Base-by-base conservation (phyloP, 2,329 filamentous ascomycete species). In the Thelonectria rubi region DNA sequence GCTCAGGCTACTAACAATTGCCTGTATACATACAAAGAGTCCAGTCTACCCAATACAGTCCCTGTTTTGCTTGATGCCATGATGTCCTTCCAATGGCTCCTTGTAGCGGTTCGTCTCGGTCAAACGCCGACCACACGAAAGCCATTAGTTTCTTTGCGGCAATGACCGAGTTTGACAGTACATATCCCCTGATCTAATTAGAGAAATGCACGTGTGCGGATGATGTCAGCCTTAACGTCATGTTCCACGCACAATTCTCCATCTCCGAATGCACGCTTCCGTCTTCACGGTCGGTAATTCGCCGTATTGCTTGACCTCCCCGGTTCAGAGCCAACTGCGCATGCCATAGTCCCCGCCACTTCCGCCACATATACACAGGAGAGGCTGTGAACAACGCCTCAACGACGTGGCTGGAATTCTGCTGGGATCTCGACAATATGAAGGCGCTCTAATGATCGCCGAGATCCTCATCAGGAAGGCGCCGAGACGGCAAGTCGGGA, bases 291-390 rank as follows among this genome's bases (percentile, higher is more conserved):
- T 14, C 30, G 2, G 37, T 32, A 14, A 10, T 10, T 7, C 6
- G 18, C 20, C 15, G n/a, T 3, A 1, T n/a, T 40, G 17, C 8
- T 10, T 65, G 59, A 45, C 1, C 18, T 26, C 9, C 49, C 30
- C 0, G 26, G 3, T 30, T 9, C 26, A 0, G 12, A 10, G 8
- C 57, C 52, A 0, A 49, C 20, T 1, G 58, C 18, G 66, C 62
- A 24, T 67, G 64, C 1, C 75, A 65, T 1, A 77, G 62, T 0
- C 75, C n/a, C n/a, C n/a, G n/a, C n/a, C 75, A 0, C 73, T 76
- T 39, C 74, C 73, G 1, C 75, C 75, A 1, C 73, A 75, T 14
- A 77, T 72, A 42, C 75, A 77, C 2, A 77, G 67, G 0, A 77
- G 55, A 1, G 75, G 75, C 8, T 77, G 75, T 2, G 76, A 73